These are phyloP conservation scores for Aspergillus kassunensis DNA, from an alignment of 495 filamentous ascomycete genomes.

Conservation along the genomic window DNA sequence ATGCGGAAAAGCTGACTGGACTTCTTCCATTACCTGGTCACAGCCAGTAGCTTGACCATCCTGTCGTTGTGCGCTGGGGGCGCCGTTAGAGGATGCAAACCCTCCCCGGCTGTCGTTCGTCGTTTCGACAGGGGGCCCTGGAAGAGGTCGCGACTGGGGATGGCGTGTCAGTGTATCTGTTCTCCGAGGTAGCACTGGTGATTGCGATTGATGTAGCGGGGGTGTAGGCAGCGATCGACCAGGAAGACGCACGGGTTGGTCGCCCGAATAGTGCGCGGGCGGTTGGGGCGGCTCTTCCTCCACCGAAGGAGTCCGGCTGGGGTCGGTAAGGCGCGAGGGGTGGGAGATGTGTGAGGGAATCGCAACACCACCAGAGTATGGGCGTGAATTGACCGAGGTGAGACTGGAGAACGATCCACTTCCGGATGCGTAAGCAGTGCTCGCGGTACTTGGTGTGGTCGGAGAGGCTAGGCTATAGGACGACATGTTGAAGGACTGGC, in stretches of 20 bases:
- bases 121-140: conserved; percentile 50
- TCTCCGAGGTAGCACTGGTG: conserved; percentile 40
- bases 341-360: conserved; percentile 29
- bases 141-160: conserved; percentile 58
- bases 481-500: conserved; percentile 12
- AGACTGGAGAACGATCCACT: conserved; percentile 12
- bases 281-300: conserved; percentile 47
- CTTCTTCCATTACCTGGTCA: conserved; percentile 46
- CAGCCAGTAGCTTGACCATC: conserved; percentile 23
- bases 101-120: conserved; percentile 33
- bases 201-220: conserved; percentile 41
- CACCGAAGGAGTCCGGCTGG: conserved; percentile 22
- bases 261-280: conserved; percentile 35
- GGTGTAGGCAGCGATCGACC: conserved; percentile 39
- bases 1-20: conserved; percentile 44
- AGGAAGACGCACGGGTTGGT: conserved; percentile 34
- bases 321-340: conserved; percentile 25
- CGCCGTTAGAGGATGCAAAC: conserved; percentile 20
- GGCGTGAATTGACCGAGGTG: conserved; percentile 16
- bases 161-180: conserved; percentile 53
- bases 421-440: conserved; percentile 24
- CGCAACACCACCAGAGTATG: conserved; percentile 25
- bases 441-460: conserved; percentile 14
- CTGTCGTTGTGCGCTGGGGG: conserved; percentile 7
- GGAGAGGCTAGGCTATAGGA: conserved; percentile 24